Evolutionary conservation across 192 early-diverging fungal species (phyloP), one percentile per base, ranked within the genome.

Genomic region (Entomortierella chlamydospora): DNA sequence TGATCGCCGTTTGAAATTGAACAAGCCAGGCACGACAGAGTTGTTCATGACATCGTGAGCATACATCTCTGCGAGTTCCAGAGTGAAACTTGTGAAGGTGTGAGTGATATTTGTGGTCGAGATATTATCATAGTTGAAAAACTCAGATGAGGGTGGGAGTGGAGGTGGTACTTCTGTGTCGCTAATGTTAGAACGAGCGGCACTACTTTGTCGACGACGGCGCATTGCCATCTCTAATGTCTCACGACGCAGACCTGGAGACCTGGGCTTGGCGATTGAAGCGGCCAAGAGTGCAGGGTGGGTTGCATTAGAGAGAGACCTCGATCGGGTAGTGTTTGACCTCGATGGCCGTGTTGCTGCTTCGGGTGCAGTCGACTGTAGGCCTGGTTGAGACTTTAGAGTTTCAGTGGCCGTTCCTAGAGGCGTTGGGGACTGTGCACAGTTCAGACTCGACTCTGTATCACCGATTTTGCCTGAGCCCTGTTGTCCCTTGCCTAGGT

Each of bases 201-300:
- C 63, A 57, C 76, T 79, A 22, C 61, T 64, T 51, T 62, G 56
- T 6, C 76, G 61, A n/a, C 68, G 68, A 34, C 68, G 62, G 26
- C 67, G 67, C 68, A 79, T 79, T 0, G 76, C 76, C 76, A 79
- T 79, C 47, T 79, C 76, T 1, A 79, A 34, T 8, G 76, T 79
- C 52, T 79, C 76, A 0, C 76, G 76, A 9, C 76, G 67, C 17
- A 70, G 29, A 20, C 61, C 68, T 9, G 62, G 62, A 4, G 28
- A n/a, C 26, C 61, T 52, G 11, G 57, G 63, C 31, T 65, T 66
- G 30, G 76, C 17, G 2, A 70, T 49, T 25, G 74, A 57, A n/a
- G 74, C 51, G 2, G 67, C 68, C 51, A 70, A 53, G 11, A 79
- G 41, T 11, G 56, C 76, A 0, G 76, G 61, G 23, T 79, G 76